Evolutionary conservation across 306 rosid genomes (phyloP), one percentile per base, ranked within the genome.

Genomic region (Inga oerstediana): DNA sequence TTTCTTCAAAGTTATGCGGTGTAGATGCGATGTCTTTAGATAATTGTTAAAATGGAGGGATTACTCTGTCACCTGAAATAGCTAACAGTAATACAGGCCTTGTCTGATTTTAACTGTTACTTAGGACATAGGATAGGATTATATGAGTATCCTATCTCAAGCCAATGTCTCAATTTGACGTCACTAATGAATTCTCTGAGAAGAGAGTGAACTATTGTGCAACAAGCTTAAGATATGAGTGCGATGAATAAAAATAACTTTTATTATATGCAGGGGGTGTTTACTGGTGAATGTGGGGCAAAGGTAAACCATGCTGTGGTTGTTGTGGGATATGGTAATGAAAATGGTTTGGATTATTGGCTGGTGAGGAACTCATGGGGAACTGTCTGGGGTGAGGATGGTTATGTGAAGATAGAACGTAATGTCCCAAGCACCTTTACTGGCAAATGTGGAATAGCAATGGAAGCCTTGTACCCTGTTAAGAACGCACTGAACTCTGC

Each of bases 361-460:
- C 88, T 96, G 1, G 97, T 94, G 80, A 94, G 98, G 91, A 96
- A 96, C 78, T 96, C 98, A 20, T 96, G 99, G 99, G 99, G 99
- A 62, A 80, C 81, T 66, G 68, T 39, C 6, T 96, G 99, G 98
- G 98, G 99, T 22, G 98, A 96, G 84, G 83, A 85, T 68, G 99
- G 99, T 6, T 96, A 96, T 83, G 82, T 96, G 88, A 96, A 89
- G 86, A 16, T 96, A 0, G 81, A 96, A 78, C 92, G 99, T 16
- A 96, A 96, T 27, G 84, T 85, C 51, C 52, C 20, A 35, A 14
- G 13, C 11, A 78, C 83, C 0, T 8, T 32, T 27, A 48, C 86
- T 0, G 99, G 99, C 0, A 96, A 96, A 68, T 96, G 99, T 77
- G 99, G 98, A 71, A 92, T 96, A 10, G 85, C 94, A 45, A 84